Evolutionary conservation across 2,329 filamentous ascomycete genomes (phyloP), one percentile per base, ranked within the genome.

Genomic region (Fusarium brevicatenulatum): DNA sequence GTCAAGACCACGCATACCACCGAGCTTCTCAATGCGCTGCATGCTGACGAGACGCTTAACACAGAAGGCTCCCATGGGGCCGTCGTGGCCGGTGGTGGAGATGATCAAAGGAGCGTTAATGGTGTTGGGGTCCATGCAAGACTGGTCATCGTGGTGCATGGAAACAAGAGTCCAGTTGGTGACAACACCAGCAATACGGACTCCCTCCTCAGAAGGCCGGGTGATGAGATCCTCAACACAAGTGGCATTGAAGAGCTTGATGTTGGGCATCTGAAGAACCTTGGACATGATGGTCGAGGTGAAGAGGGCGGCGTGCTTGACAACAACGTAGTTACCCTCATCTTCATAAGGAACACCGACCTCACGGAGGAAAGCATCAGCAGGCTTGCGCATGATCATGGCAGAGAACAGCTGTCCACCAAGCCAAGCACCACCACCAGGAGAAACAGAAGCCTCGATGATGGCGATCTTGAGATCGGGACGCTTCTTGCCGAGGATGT

Each of bases 161-260:
- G 91, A 90, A 54, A 97, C 95, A 32, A 97, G 88, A 2, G 95
- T 97, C 95, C 95, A 98, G 88, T 98, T 98, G 78, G 94, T 97
- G 62, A 98, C 95, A 4, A 97, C 95, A 78, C 95, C 95, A 13
- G 94, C 93, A 74, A 97, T 91, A 71, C 93, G 91, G 47, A 97
- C 83, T 15, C 79, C 81, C 19, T 85, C 84, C 5, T 84, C 83
- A 4, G 83, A 84, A 25, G 89, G 89, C 49, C 95, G 93, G 25
- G 95, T 97, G 83, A 98, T 95, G 71, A 98, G 86, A 79, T 98
- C 95, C 85, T 98, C 95, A 47, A 98, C 95, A 25, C 92, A 89
- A 40, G 95, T 97, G 42, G 95, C 95, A 81, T 98, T 98, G 90
- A 97, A 98, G 71, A 98, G 91, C 89, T 98, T 98, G 79, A 97